Evolutionary conservation across 768 basidiomycete species (phyloP).

Genomic region (Trametes punicea): DNA sequence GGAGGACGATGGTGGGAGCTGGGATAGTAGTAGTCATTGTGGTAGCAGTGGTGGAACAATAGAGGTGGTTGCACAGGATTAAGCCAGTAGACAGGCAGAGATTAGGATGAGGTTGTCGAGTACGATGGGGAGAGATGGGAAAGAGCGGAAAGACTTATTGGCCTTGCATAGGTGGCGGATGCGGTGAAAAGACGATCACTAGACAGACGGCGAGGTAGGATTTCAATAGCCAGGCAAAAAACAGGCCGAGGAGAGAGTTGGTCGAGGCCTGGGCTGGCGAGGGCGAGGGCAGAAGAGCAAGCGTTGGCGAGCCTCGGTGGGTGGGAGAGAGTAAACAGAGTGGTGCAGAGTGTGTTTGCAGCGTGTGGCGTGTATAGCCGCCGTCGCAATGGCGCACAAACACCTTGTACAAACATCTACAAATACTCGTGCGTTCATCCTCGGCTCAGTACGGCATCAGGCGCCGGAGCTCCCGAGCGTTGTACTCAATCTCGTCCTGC

Average conservation of each 20-base stretch:
- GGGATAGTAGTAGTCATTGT: slow-evolving; percentile 57
- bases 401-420: slow-evolving; percentile 13
- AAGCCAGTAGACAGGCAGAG: slow-evolving; percentile 21
- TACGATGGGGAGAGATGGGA: slow-evolving; percentile 20
- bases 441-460: slow-evolving; percentile 56
- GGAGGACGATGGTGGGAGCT: slow-evolving; percentile 49
- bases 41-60: slow-evolving; percentile 25
- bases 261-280: slow-evolving; percentile 1
- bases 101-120: slow-evolving; percentile 19
- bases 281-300: slow-evolving; percentile 12
- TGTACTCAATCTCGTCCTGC: slow-evolving; percentile 55
- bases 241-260: neutral
- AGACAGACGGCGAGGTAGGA: too few relatives aligned
- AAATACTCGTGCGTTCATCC: slow-evolving; percentile 1
- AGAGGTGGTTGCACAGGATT: slow-evolving; percentile 16
- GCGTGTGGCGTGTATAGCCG: slow-evolving; percentile 1
- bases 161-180: slow-evolving; percentile 12
- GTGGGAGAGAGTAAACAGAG: neutral
- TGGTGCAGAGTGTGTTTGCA: neutral
- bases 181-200: neutral
- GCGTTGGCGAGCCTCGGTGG: neutral
- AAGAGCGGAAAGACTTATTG: slow-evolving; percentile 19
- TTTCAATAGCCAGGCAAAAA: slow-evolving; percentile 12
- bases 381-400: slow-evolving; percentile 16
- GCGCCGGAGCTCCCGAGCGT: slow-evolving; percentile 55